Evolutionary conservation across 768 basidiomycete species (phyloP).

Genomic region (Plicaturopsis crispa): DNA sequence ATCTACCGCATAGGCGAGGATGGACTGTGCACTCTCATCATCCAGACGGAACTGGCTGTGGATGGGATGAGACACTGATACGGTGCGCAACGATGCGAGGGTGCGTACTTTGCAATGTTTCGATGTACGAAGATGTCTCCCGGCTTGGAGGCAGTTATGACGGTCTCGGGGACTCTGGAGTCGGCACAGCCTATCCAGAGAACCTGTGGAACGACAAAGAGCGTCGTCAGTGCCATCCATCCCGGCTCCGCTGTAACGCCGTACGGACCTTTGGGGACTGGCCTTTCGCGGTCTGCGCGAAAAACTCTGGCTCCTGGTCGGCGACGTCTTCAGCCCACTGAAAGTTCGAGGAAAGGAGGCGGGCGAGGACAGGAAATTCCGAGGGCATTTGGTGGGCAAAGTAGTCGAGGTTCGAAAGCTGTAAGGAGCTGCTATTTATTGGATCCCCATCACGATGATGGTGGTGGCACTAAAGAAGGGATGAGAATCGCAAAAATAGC

Average conservation of each 20-base stretch:
- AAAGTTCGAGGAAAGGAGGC: constrained; percentile 44
- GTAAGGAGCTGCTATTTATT: no score
- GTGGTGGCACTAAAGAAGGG: no score
- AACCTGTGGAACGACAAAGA: constrained; percentile 31
- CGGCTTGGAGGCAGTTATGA: constrained; percentile 59
- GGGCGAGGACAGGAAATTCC: constrained; percentile 13
- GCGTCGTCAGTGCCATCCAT: constrained; percentile 3
- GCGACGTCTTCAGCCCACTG: constrained; percentile 65
- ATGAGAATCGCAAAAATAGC: no score
- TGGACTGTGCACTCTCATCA: constrained; percentile 66
- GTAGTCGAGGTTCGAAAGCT: no score
- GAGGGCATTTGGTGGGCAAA: no score
- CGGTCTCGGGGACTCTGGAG: constrained; percentile 77
- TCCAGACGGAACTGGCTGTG: constrained; percentile 63
- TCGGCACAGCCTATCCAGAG: constrained; percentile 83
- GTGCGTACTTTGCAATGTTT: constrained; percentile 78
- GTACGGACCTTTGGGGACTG: constrained; percentile 57
- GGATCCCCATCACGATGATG: no score
- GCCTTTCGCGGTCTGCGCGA: constrained; percentile 48
- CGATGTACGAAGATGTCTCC: constrained; percentile 81
- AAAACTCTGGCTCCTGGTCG: constrained; percentile 53
- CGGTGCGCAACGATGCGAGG: background rate
- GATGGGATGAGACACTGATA: constrained; percentile 5
- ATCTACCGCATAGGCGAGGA: constrained; percentile 67
- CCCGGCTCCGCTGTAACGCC: background rate